These are phyloP conservation scores for Saccharomyces kudriavzevii DNA, from an alignment of 805 yeast species.

Conservation along the genomic window DNA sequence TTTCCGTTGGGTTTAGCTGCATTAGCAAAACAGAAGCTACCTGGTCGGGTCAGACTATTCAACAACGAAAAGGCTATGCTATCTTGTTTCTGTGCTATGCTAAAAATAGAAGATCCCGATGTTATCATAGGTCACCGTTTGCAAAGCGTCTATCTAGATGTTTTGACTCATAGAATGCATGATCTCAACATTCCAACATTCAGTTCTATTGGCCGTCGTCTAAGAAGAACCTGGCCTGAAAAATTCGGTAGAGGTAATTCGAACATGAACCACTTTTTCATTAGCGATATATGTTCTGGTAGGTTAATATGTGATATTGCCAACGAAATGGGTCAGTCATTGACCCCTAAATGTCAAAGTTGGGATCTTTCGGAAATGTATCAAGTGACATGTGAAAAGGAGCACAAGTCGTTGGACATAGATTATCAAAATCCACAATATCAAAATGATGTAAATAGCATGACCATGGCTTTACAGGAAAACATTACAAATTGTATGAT, in stretches of 20 bases:
- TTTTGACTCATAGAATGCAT: conserved; percentile 71
- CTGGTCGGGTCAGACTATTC: conserved; percentile 44
- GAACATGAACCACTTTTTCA: conserved; percentile 44
- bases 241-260: conserved; percentile 49
- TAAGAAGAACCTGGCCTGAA: conserved; percentile 70
- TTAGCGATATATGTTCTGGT: conserved; percentile 73
- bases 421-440: conserved; percentile 61
- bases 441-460: conserved; percentile 56
- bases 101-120: conserved; percentile 84
- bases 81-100: conserved; percentile 61
- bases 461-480: conserved; percentile 64
- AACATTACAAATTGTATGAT: conserved; percentile 58
- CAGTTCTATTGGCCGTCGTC: conserved; percentile 77
- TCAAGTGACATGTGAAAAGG: conserved; percentile 62
- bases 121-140: conserved; percentile 80
- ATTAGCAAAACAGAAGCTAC: conserved; percentile 46
- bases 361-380: conserved; percentile 94
- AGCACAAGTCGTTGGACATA: conserved; percentile 56
- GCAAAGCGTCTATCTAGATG: conserved; percentile 70
- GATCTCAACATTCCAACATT: conserved; percentile 68
- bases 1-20: conserved; percentile 72
- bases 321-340: conserved; percentile 89
- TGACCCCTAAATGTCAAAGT: conserved; percentile 84
- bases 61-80: conserved; percentile 69
- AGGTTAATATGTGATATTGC: conserved; percentile 86